phyloP scores from a whole-genome alignment of 352 stramenopile species.

The Phytophthora idaei region DNA sequence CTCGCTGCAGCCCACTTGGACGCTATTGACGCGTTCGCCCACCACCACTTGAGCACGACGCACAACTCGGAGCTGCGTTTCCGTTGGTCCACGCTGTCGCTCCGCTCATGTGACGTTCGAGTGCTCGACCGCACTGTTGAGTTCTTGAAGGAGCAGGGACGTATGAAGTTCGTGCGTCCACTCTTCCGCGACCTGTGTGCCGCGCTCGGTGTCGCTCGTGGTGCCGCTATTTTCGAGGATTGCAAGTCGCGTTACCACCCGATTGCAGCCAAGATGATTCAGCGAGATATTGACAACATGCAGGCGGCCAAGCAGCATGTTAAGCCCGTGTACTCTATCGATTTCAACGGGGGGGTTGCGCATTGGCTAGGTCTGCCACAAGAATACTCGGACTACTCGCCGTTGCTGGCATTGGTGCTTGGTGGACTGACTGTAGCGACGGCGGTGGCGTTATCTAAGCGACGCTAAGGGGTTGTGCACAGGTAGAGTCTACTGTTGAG shows the following conservation, averaged over 20 bases:
- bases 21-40: constrained; percentile 52
- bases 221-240: constrained; percentile 34
- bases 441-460: constrained; percentile 31
- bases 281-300: constrained; percentile 46
- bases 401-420: constrained; percentile 29
- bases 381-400: constrained; percentile 38
- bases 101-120: constrained; percentile 49
- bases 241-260: constrained; percentile 68
- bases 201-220: constrained; percentile 26
- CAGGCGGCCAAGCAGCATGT: constrained; percentile 11
- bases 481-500: not conserved
- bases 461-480: constrained; percentile 18
- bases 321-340: constrained; percentile 18
- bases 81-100: constrained; percentile 62
- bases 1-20: constrained; percentile 44
- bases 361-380: constrained; percentile 38
- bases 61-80: constrained; percentile 70
- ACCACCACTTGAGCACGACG: constrained; percentile 48
- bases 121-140: constrained; percentile 38
- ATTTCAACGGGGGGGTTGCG: constrained; percentile 32
- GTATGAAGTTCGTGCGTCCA: constrained; percentile 74
- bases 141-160: constrained; percentile 65
- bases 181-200: constrained; percentile 62
- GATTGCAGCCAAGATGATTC: constrained; percentile 72
- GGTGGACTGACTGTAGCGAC: constrained; percentile 22